phyloP scores from a whole-genome alignment of 139 green algal species.

The Micromonas commoda region DNA sequence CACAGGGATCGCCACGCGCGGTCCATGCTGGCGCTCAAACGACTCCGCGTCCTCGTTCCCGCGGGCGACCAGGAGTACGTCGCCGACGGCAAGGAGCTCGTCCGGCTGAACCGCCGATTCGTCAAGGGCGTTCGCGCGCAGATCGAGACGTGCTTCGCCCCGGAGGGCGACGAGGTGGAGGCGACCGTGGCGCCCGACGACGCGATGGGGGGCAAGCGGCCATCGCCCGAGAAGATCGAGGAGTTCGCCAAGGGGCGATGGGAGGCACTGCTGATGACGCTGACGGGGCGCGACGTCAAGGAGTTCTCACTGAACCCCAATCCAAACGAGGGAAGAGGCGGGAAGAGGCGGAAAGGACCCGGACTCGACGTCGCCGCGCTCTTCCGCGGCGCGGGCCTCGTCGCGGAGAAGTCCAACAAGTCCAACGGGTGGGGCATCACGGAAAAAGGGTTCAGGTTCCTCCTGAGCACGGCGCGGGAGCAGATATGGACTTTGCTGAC shows the following conservation, averaged over 20 bases:
- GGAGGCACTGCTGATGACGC: slow-evolving; percentile 16
- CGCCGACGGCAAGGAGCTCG: neutral
- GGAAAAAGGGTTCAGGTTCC: slow-evolving; percentile 10
- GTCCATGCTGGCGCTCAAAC: no score
- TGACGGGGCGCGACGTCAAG: no score
- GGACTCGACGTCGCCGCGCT: neutral
- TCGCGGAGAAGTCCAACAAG: neutral
- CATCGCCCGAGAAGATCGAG: neutral
- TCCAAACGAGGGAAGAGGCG: neutral
- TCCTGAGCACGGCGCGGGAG: slow-evolving; percentile 20
- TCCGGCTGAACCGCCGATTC: neutral
- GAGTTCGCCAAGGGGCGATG: slow-evolving; percentile 22
- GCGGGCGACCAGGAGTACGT: neutral
- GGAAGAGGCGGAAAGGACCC: neutral
- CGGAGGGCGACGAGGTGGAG: neutral
- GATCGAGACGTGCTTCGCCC: no score
- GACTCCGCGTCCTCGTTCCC: neutral
- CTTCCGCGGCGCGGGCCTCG: slow-evolving; percentile 14
- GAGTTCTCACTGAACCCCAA: no score
- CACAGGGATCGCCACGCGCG: neutral
- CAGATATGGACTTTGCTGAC: slow-evolving; percentile 19
- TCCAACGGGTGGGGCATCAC: neutral
- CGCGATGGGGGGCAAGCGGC: neutral
- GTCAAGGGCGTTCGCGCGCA: neutral
- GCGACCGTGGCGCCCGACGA: neutral